These are phyloP conservation scores for Candida insectorum DNA, from an alignment of 805 yeast species.

Conservation along the genomic window DNA sequence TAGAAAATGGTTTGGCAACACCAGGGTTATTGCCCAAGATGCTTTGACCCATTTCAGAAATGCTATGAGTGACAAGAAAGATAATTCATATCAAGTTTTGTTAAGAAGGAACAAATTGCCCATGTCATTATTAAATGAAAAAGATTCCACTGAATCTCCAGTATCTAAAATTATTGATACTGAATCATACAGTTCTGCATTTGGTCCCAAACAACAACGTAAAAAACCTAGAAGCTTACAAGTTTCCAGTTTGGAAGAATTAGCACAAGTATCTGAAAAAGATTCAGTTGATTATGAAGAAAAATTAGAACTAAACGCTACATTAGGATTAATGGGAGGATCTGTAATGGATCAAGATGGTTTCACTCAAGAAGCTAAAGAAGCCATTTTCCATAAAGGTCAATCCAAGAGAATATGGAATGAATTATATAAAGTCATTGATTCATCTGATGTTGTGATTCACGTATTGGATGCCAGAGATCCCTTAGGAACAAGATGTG, in stretches of 20 bases:
- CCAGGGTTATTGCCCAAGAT: slow-evolving; percentile 96
- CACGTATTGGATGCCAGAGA: slow-evolving; percentile 97
- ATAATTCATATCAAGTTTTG: slow-evolving; percentile 81
- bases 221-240: slow-evolving; percentile 79
- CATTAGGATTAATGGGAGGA: slow-evolving; percentile 79
- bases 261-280: slow-evolving; percentile 55
- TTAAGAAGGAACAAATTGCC: slow-evolving; percentile 89
- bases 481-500: slow-evolving; percentile 95
- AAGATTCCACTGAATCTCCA: slow-evolving; percentile 73
- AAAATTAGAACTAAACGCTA: slow-evolving; percentile 69
- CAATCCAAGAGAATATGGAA: slow-evolving; percentile 99
- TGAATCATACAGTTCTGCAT: slow-evolving; percentile 74
- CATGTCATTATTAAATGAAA: slow-evolving; percentile 90
- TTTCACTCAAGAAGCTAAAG: slow-evolving; percentile 87
- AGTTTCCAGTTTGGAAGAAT: slow-evolving; percentile 74
- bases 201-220: slow-evolving; percentile 94
- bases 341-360: slow-evolving; percentile 62
- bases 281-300: slow-evolving; percentile 66
- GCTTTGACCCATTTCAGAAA: slow-evolving; percentile 91
- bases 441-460: slow-evolving; percentile 94
- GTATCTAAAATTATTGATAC: slow-evolving; percentile 81
- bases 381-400: slow-evolving; percentile 93
- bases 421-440: slow-evolving; percentile 93
- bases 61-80: slow-evolving; percentile 82
- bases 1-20: slow-evolving; percentile 96